A percentile compares a stretch with the other conserved stretches of the same genome.
Conservation (phyloP, 73 alveolate genomes). For the Symbiodinium natans region DNA sequence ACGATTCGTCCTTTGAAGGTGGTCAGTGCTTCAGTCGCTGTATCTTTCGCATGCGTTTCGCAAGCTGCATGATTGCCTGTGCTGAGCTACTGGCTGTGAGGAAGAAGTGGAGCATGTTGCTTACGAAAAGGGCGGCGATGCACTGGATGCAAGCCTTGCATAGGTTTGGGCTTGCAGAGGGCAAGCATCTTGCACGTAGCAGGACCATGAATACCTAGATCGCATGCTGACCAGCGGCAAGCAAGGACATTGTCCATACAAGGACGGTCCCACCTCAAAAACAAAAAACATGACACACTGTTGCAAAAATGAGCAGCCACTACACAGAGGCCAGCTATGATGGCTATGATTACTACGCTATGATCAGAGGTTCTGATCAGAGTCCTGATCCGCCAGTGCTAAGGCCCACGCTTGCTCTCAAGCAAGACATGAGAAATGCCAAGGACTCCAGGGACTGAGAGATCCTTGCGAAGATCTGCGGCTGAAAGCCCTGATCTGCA, state of each 20-base stretch:
- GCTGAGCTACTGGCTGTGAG: background rate
- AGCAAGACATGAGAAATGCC: slow-evolving; percentile 29
- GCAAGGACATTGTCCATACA: slow-evolving; percentile 14
- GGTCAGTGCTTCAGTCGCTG: background rate
- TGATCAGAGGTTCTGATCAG: no score
- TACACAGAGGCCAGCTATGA: no score
- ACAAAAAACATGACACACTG: no score
- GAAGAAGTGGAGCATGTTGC: background rate
- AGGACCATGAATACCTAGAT: background rate
- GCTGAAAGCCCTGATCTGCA: background rate
- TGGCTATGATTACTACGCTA: no score
- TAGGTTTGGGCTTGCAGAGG: no score
- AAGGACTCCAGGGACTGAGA: slow-evolving; percentile 27
- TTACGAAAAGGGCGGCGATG: background rate
- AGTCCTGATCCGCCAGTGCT: background rate
- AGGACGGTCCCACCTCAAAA: background rate
- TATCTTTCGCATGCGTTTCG: background rate
- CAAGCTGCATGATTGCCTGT: background rate
- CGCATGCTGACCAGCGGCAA: background rate
- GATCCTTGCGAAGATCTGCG: background rate
- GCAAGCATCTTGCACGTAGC: background rate
- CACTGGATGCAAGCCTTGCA: slow-evolving; percentile 21
- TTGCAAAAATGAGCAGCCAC: no score
- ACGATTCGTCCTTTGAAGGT: background rate
- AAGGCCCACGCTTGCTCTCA: background rate